Evolutionary conservation across 768 basidiomycete genomes (phyloP), one percentile per base, ranked within the genome.

Genomic region (Lentinula raphanica): DNA sequence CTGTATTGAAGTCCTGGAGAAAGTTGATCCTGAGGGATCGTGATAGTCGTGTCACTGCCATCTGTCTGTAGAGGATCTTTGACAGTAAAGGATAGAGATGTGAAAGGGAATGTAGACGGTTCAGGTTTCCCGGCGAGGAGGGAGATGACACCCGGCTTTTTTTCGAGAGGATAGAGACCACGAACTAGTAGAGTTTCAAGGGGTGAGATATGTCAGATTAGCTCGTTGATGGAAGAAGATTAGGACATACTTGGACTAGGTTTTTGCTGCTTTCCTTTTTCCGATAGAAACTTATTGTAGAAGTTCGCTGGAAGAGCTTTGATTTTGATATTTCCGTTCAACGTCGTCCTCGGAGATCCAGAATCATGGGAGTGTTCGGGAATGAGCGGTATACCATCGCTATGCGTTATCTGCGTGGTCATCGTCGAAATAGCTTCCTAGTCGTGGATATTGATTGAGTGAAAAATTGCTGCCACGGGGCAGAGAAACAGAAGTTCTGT

Each of bases 111-210:
- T 19, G 92, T 89, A n/a, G 79, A 75, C 7, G 86, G 79, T 66
- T 96, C 95, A 5, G 96, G 96, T 70, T 95, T 94, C 27, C 96
- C 96, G 0, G 94, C 94, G 6, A 95, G 82, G 31, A 94, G 69
- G 3, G 88, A 91, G 56, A 94, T 85, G 19, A 56, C 54, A 15
- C 40, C 40, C 1, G 54, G 54, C n/a, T 28, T 39, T 45, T 57
- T 57, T 49, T 98, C 96, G 27, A 94, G 77, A 0, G 86, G 92
- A 58, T 84, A 80, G n/a, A 96, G 78, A 13, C 84, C 70, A 61
- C 86, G 77, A 58, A 90, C 86, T 89, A 51, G 62, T 21, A 60
- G 39, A 45, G 38, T 60, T 13, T 21, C 29, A 32, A 35, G 27
- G 31, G 36, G 12, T 32, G 21, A 53, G 42, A 36, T 60, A 42